Conservation (phyloP, 108 stramenopile genomes). For the Aurantiochytrium sp. region DNA sequence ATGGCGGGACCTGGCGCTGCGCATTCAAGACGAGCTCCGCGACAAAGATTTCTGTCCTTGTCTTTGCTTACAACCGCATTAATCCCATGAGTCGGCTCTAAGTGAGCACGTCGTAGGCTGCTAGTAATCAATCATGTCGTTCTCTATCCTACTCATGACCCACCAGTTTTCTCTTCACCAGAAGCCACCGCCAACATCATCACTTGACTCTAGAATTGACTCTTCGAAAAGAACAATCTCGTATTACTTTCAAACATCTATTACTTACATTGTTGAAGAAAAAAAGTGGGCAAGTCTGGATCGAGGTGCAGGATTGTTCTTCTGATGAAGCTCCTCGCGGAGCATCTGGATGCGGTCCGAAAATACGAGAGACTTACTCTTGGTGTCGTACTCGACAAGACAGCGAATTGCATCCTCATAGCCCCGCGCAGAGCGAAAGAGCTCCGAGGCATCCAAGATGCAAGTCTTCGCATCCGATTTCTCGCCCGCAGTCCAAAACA, state of each 20-base stretch:
- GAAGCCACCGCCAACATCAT: no score
- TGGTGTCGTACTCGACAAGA: constrained; percentile 4
- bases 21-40: neutral
- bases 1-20: neutral
- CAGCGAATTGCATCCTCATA: constrained; percentile 9
- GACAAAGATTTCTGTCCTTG: neutral
- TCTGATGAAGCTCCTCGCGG: neutral
- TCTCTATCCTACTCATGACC: neutral
- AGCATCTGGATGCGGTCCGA: neutral
- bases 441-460: neutral
- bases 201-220: no score
- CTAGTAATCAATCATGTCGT: neutral
- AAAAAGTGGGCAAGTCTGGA: neutral
- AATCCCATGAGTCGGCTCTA: neutral
- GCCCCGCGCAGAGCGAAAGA: neutral
- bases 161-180: no score
- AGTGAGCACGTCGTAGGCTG: neutral
- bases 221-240: no score
- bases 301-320: neutral
- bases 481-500: neutral
- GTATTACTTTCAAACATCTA: no score
- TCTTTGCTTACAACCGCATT: neutral
- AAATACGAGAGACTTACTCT: neutral
- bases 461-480: neutral
- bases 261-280: neutral